These are phyloP conservation scores for Coriaria nepalensis DNA, from an alignment of 306 rosid genomes.

Conservation along the genomic window DNA sequence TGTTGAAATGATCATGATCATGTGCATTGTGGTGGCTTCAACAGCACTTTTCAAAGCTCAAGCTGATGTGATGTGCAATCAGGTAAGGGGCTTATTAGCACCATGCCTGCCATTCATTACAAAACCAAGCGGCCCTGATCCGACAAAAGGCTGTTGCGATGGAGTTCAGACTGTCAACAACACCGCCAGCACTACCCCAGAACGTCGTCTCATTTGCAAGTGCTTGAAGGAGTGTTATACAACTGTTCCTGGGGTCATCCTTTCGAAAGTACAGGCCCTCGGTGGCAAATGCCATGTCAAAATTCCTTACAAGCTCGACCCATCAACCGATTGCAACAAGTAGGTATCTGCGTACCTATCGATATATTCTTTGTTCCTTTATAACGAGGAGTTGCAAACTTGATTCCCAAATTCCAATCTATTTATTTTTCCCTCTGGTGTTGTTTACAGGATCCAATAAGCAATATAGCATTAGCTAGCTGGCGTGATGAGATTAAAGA, in stretches of 20 bases:
- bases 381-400: too few species aligned
- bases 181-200: slow-evolving; percentile 31
- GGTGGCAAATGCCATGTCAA: slow-evolving; percentile 23
- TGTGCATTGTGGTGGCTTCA: too few species aligned
- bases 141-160: slow-evolving; percentile 25
- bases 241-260: slow-evolving; percentile 9
- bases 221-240: slow-evolving; percentile 37
- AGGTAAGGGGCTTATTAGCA: slow-evolving; percentile 14
- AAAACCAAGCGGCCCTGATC: slow-evolving; percentile 5
- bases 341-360: too few species aligned
- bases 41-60: too few species aligned
- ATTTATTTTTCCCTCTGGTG: too few species aligned
- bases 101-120: slow-evolving; percentile 29
- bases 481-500: too few species aligned
- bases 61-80: too few species aligned
- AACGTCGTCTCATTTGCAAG: slow-evolving; percentile 36
- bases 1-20: too few species aligned
- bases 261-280: slow-evolving; percentile 26
- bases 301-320: slow-evolving; percentile 25
- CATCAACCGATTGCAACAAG: slow-evolving; percentile 21
- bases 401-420: too few species aligned
- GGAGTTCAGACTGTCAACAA: slow-evolving; percentile 24
- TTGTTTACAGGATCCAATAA: too few species aligned
- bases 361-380: too few species aligned
- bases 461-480: too few species aligned